Evolutionary conservation across 1,284 basidiomycete genomes (phyloP), one percentile per base, ranked within the genome.

Genomic region (Melampsora abietis-canadensis): DNA sequence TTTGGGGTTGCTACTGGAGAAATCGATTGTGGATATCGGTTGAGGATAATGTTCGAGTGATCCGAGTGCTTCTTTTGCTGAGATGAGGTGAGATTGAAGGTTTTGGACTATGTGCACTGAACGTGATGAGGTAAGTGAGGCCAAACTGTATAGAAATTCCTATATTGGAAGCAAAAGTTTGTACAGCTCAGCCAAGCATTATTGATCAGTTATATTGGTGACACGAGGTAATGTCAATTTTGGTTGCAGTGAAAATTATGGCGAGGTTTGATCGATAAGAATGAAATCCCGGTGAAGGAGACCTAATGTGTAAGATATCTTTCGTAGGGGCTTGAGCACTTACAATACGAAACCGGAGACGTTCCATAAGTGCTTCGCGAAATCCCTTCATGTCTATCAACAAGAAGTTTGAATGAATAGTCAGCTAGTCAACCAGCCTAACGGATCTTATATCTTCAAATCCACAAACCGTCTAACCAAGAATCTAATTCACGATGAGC

Each of bases 111-210:
- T 64, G 7, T 8, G 34, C 12, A 37, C 2, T 10, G 47, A 44
- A n/a, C 47, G 68, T 21, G 68, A 70, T 19, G 44, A 70, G 44
- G 46, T 70, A 7, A 64, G 21, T 21, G 51, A 60, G 27, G 63
- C 70, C 14, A 73, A 47, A n/a, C 62, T 65, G 27, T 73, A 73
- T n/a, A 73, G 70, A 47, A 57, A 73, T 31, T 65, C 70, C 70
- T 73, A 37, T 27, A 37, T 27, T 31, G 54, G 2, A 12, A 54
- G 6, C 40, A 4, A 15, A 67, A 19, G 15, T 30, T 62, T 7
- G n/a, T 21, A 19, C 4, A n/a, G 14, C 46, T 37, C 2, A 46
- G 19, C 31, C 34, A 8, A 67, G 34, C 40, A 15, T 10, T 17
- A 21, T 46, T 31, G 47, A 67, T n/a, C 19, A 27, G 31, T 27